phyloP scores from a whole-genome alignment of 2,329 filamentous ascomycete genomes.

The Colletotrichum cordylinicola region DNA sequence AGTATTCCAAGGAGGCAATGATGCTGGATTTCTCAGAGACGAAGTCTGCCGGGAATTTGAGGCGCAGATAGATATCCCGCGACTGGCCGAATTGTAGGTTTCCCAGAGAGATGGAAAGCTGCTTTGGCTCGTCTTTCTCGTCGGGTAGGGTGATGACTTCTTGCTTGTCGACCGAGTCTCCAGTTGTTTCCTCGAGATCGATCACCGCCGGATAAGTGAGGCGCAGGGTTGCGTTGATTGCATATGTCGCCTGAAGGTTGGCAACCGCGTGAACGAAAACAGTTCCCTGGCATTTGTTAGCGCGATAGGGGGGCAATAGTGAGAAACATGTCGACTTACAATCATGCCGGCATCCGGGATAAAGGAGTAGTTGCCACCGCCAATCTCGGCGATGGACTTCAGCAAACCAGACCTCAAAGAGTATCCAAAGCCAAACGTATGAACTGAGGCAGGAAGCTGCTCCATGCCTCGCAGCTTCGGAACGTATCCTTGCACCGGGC shows the following conservation, averaged over 20 bases:
- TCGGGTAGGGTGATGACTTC: conserved; percentile 24
- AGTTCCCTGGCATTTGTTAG: conserved; percentile 46
- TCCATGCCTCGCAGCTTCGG: conserved; percentile 53
- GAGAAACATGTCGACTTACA: conserved; percentile 28
- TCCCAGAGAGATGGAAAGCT: conserved; percentile 48
- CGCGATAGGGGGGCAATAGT: fast-evolving
- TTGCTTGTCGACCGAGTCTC: conserved; percentile 42
- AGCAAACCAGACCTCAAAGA: conserved; percentile 55
- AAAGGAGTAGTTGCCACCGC: conserved; percentile 64
- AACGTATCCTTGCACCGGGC: conserved; percentile 58
- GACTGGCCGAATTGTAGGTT: conserved; percentile 68
- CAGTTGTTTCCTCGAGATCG: conserved; percentile 43
- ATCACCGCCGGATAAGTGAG: conserved; percentile 44
- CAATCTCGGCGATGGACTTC: conserved; percentile 64
- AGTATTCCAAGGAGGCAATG: conserved; percentile 23
- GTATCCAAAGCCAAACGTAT: conserved; percentile 63
- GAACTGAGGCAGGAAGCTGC: conserved; percentile 47
- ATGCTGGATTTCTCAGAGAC: neutral
- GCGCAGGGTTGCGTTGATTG: conserved; percentile 49
- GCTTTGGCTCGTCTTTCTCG: conserved; percentile 2
- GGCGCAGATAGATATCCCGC: conserved; percentile 57
- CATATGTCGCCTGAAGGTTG: conserved; percentile 65
- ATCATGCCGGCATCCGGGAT: conserved; percentile 69
- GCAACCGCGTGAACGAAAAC: conserved; percentile 68
- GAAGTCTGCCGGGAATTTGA: conserved; percentile 27